Base-by-base conservation (phyloP, 805 yeast species). In the Saccharomycopsis sp. region DNA sequence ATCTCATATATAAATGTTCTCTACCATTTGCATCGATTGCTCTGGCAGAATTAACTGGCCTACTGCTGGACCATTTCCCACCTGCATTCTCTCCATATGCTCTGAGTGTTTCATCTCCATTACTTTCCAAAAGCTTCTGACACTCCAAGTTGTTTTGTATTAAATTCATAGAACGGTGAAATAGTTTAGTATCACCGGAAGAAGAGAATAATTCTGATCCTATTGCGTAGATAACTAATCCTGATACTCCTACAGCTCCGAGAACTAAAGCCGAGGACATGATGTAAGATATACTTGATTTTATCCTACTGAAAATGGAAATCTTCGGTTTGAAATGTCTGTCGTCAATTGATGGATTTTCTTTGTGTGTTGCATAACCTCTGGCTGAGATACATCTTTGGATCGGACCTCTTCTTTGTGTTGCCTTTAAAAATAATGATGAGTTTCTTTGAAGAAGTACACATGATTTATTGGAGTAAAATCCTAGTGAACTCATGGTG, bases 101-200 rank as follows among this genome's bases (percentile, higher is more conserved):
- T 68, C 86, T 87, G 56, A 92, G 74, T 67, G 89, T 80, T 57
- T 78, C 80, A 8, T 17, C 70, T 1, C 73, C 67, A 52, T 71
- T 72, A 17, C 74, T 66, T 29, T 80, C 79, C 44, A 92, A 74
- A 34, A 84, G 69, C 63, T 76, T 73, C 64, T 84, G 84, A 2
- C 87, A 85, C 44, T 70, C 70, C 54, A 78, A 78, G 69, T 86
- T 89, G 60, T 85, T 75, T 68, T 92, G 93, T 44, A 90, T 81
- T 65, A 88, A 73, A 12, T 82, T 79, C 35, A 91, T 91, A 1
- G 96, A 96, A 65, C 89, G 81, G 73, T 92, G 91, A 75, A 92
- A 92, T 1, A 96, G 83, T 63, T 86, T 87, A 0, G 96, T 92
- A 68, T 92, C 97, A 23, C 96, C 96, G 1, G 96, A 86, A 8